Conservation (phyloP, 2,329 filamentous ascomycete genomes). For the Metarhizium robertsii region DNA sequence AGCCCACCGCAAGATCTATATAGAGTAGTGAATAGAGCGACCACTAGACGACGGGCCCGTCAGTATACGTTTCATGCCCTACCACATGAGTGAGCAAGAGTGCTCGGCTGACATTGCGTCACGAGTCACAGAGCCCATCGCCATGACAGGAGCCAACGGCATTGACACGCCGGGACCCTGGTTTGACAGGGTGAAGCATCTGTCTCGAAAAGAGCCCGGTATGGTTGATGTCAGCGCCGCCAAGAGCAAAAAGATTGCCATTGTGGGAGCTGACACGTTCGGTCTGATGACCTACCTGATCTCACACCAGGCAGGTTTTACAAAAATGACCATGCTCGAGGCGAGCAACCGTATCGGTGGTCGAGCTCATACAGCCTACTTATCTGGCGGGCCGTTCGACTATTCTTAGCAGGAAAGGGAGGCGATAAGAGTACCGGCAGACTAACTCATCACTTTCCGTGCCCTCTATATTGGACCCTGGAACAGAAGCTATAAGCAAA, state of each 20-base stretch:
- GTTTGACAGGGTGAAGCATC: conserved; percentile 55
- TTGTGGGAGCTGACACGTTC: conserved; percentile 57
- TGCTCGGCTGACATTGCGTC: neutral
- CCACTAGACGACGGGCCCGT: conserved; percentile 6
- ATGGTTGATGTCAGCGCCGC: conserved; percentile 14
- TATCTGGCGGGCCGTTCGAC: conserved; percentile 47
- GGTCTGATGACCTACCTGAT: conserved; percentile 50
- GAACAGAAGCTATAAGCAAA: conserved; percentile 23
- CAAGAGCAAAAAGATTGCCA: conserved; percentile 44
- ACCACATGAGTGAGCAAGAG: neutral
- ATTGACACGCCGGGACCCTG: conserved; percentile 44
- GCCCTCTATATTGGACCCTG: conserved; percentile 23
- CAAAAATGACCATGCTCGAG: conserved; percentile 54
- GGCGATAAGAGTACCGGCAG: conserved; percentile 54
- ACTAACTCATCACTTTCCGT: conserved; percentile 29
- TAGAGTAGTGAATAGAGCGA: conserved; percentile 2
- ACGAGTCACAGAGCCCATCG: conserved; percentile 16
- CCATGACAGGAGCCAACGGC: conserved; percentile 42
- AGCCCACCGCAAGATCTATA: conserved; percentile 21
- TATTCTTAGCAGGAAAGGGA: conserved; percentile 62
- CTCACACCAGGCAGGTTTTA: conserved; percentile 40
- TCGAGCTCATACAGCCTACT: conserved; percentile 53
- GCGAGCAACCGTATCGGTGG: conserved; percentile 52
- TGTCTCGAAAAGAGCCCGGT: conserved; percentile 43
- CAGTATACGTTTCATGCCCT: neutral